Base-by-base conservation (phyloP, 2,329 filamentous ascomycete genomes). In the Tolypocladium pustulatum region DNA sequence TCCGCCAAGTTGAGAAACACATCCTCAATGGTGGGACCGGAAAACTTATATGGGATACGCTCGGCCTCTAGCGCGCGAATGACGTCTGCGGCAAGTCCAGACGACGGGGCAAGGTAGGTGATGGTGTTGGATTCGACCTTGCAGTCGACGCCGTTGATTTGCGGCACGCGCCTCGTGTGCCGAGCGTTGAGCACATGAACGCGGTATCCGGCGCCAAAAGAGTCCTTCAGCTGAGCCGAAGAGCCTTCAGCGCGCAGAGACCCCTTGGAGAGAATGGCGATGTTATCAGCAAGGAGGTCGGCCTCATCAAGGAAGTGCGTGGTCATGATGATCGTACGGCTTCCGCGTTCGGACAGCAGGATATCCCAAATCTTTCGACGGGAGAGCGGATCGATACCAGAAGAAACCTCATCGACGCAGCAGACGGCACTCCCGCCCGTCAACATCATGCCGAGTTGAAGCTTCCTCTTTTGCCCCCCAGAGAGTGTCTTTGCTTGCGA, bases 291-390 rank as follows among this genome's bases (percentile, higher is more conserved):
- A 1, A 97, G 80, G 1, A 96, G 78, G 68, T 97, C 92, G 0
- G 92, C 93, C 72, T 97, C 93, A 66, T 97, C 93, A 9, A 97
- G 79, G 71, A 96, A 97, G 71, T 97, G 93, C 0, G 92, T 97
- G 0, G 92, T 97, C 60, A 97, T 73, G 49, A 97, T 83, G 65
- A 96, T 89, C 0, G 92, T 96, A 43, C 92, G 80, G 60, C 80
- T 80, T 25, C 91, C 91, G 59, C 92, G 84, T 71, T 96, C 91
- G 1, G 88, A 88, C 12, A 96, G 78, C 27, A 97, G 77, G 61
- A 97, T 97, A 64, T 96, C 91, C 92, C 92, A 97, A 30, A 97
- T 90, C 74, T 96, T 96, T 34, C 91, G 79, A 57, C 93, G 81
- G 22, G 89, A 92, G 1, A 97, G 76, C 0, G 93, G 92, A 68